Evolutionary conservation across 2,329 filamentous ascomycete species (phyloP), one percentile per base, ranked within the genome.

Genomic region (Aphanocladium album): DNA sequence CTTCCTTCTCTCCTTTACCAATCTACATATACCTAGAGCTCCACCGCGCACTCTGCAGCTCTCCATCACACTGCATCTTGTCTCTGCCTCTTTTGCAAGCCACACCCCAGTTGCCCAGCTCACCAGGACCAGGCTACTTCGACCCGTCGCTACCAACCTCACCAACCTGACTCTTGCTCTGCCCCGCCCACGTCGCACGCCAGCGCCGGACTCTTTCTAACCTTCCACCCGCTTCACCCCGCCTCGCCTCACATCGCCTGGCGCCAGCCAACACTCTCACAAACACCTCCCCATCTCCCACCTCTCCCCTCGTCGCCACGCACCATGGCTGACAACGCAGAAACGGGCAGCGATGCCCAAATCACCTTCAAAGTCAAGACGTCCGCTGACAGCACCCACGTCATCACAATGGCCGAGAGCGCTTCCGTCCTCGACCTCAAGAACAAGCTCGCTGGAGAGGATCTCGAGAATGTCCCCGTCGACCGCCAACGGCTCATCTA

Each of bases 321-420:
- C 71, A 69, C 64, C 67, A 90, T 90, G 87, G 83, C 88, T 72
- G 88, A 90, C 74, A 84, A 83, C 71, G 74, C 79, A 67, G 81
- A 83, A 63, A 74, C 80, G 66, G 72, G 79, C 69, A 82, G 85
- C 69, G 90, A 93, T 71, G 79, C 87, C 70, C 87, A 93, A 69
- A 79, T 99, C 78, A 96, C 90, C 74, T 98, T 99, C 85, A 95
- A 92, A 79, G 88, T 99, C 77, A 99, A 98, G 81, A 90, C 91
- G n/a, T 93, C 91, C n/a, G 89, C 88, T 68, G 93, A 97, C 72
- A 87, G 85, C 73, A 91, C 89, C 74, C 93, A 91, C 72, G 87
- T 84, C 57, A 80, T 99, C 72, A 96, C 91, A 60, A 87, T 98
- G 71, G 77, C 89, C 61, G 83, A 89, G 66, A 84, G 85, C 39